phyloP scores from a whole-genome alignment of 2,329 filamentous ascomycete species.

The Stemphylium beticola region DNA sequence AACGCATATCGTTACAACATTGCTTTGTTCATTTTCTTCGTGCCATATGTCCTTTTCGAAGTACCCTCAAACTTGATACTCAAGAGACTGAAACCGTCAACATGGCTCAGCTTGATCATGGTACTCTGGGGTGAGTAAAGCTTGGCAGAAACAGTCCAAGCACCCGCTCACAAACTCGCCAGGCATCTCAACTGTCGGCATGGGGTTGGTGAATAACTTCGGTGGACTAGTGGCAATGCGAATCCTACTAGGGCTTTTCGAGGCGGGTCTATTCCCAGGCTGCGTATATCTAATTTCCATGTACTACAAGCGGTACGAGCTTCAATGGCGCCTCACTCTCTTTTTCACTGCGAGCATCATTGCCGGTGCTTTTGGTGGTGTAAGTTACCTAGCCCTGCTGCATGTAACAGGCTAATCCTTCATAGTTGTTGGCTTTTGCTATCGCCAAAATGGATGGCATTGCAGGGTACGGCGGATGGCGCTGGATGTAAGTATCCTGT shows the following conservation, averaged over 20 bases:
- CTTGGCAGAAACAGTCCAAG: background rate
- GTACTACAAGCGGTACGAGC: slow-evolving; percentile 54
- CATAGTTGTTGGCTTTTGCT: slow-evolving; percentile 48
- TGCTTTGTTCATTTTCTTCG: slow-evolving; percentile 48
- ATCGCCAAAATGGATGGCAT: slow-evolving; percentile 68
- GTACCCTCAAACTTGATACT: slow-evolving; percentile 48
- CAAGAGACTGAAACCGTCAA: slow-evolving; percentile 48
- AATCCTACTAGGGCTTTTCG: slow-evolving; percentile 47
- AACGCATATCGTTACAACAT: slow-evolving; percentile 45
- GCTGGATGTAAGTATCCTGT: slow-evolving; percentile 28
- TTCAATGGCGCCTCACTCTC: slow-evolving; percentile 50
- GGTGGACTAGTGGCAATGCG: slow-evolving; percentile 56
- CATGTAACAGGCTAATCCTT: background rate
- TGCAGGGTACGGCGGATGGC: slow-evolving; percentile 49
- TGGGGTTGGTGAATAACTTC: slow-evolving; percentile 56
- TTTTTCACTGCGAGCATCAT: slow-evolving; percentile 52
- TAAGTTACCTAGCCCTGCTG: slow-evolving; percentile 15
- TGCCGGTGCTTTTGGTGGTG: slow-evolving; percentile 51
- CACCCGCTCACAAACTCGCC: background rate
- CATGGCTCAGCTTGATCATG: slow-evolving; percentile 50
- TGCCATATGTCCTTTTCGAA: slow-evolving; percentile 48
- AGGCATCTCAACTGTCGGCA: slow-evolving; percentile 51
- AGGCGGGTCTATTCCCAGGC: slow-evolving; percentile 46
- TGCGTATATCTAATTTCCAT: slow-evolving; percentile 43
- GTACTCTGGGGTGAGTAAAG: slow-evolving; percentile 42